Percentiles rank a stretch among this genome's conserved stretches.
phyloP scores from a whole-genome alignment of 192 early-diverging fungal species.

The Coemansia interrupta region DNA sequence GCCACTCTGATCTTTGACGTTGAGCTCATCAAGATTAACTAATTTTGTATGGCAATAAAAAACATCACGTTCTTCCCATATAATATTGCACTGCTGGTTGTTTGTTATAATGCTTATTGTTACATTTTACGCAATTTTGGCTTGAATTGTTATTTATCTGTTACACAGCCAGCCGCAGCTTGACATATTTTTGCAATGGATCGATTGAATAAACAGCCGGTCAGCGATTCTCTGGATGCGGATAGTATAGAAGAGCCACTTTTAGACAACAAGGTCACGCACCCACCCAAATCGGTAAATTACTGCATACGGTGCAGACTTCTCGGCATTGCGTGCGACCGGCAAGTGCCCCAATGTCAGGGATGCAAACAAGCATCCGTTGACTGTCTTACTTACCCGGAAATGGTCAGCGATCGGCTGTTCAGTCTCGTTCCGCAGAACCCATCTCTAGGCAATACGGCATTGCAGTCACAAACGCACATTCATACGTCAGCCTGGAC shows the following conservation, averaged over 20 bases:
- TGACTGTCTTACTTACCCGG: constrained; percentile 14
- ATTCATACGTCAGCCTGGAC: neutral
- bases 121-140: too few relatives aligned
- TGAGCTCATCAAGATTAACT: constrained; percentile 66
- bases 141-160: too few relatives aligned
- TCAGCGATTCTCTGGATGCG: too few relatives aligned
- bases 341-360: constrained; percentile 5
- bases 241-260: too few relatives aligned
- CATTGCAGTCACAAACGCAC: neutral
- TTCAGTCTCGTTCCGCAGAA: constrained; percentile 9
- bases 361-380: constrained; percentile 11
- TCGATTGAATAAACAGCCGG: too few relatives aligned
- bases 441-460: neutral
- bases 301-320: constrained; percentile 37
- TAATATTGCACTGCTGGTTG: too few relatives aligned
- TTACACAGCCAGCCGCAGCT: too few relatives aligned
- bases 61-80: too few relatives aligned
- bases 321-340: constrained; percentile 15
- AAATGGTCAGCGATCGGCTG: constrained; percentile 18
- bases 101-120: too few relatives aligned
- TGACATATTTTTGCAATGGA: too few relatives aligned
- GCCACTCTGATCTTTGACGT: constrained; percentile 83
- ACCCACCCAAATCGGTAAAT: too few relatives aligned
- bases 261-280: too few relatives aligned
- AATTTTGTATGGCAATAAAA: constrained; percentile 11